Base-by-base conservation (phyloP, 2,329 filamentous ascomycete species). In the Phyllosticta citrichinensis region DNA sequence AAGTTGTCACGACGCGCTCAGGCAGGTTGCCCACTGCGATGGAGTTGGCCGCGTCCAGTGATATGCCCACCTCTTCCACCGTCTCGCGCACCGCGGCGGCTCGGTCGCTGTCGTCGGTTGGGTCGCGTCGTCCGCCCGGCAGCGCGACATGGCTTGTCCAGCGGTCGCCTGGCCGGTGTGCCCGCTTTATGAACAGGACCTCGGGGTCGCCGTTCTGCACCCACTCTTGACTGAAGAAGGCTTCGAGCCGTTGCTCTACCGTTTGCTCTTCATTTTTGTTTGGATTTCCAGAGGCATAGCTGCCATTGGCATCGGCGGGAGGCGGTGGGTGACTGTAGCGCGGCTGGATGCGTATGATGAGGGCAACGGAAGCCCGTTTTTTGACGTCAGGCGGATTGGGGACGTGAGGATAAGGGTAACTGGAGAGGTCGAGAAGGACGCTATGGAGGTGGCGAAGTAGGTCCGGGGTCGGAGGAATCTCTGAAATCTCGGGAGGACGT, bases 101-200 rank as follows among this genome's bases (percentile, higher is more conserved):
- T 63, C 79, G 74, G 67, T 88, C 86, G 64, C 84, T 79, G 55
- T 73, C 79, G 73, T 89, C 86, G 63, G 82, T 81, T 0, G 83
- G 81, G 65, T 89, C 86, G 64, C 84, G 75, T 67, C 85, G 86
- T 1, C 86, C 86, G 22, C 86, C 86, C 0, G 86, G 86, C 3
- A 88, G 72, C 0, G 86, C 86, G 61, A 88, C 81, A 74, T 89
- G 86, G 2, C 82, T 81, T 1, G 84, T 87, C 86, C 86, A 89
- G 62, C 85, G 77, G 70, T 89, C 86, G 8, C 85, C 85, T 60
- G 80, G 77, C 47, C 86, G 77, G 3, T 84, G 80, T 2, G 86
- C 83, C 54, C 86, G 77, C 69, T 88, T 89, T 70, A 89, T 89
- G 70, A 88, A 88, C 3, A 88, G 76, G n/a, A 85, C 76, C 70